These are phyloP conservation scores for Trichoderma sp. DNA, from an alignment of 2,329 filamentous ascomycete genomes.

Conservation along the genomic window DNA sequence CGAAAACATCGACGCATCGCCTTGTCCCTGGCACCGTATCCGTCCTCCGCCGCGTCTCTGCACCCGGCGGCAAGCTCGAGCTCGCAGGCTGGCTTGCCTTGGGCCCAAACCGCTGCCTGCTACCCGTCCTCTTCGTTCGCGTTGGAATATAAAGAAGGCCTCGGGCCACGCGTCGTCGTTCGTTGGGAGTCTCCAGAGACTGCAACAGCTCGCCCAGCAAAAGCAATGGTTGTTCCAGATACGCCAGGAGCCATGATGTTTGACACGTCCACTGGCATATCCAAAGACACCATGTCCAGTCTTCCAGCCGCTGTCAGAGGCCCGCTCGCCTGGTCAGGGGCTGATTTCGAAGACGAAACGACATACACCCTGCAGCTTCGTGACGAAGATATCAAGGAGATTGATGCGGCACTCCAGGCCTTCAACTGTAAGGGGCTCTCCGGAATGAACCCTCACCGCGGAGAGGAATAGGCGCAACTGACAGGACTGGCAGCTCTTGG, in stretches of 20 bases:
- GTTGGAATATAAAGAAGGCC: neutral
- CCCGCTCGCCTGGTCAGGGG: constrained; percentile 31
- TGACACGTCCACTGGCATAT: neutral
- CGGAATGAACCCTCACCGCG: constrained; percentile 26
- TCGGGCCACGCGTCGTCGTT: neutral
- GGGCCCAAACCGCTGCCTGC: neutral
- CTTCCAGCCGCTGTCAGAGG: constrained; percentile 23
- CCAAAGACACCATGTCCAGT: neutral
- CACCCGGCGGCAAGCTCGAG: constrained; percentile 2
- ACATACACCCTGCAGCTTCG: constrained; percentile 32
- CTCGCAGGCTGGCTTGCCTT: neutral
- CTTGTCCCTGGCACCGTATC: constrained; percentile 11
- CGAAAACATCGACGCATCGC: constrained; percentile 21
- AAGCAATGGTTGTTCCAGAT: neutral
- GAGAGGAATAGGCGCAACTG: constrained; percentile 35
- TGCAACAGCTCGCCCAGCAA: neutral
- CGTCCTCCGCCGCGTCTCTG: constrained; percentile 13
- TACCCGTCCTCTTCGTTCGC: neutral
- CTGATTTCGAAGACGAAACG: constrained; percentile 25
- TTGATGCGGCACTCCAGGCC: constrained; percentile 33
- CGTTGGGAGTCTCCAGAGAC: neutral
- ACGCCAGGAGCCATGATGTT: neutral
- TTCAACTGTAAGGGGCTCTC: constrained; percentile 34
- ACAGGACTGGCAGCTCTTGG: constrained; percentile 34
- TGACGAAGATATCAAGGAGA: constrained; percentile 32